Percentiles rank a stretch among this genome's conserved stretches.
phyloP scores from a whole-genome alignment of 2,329 filamentous ascomycete genomes.

The Fusarium redolens region DNA sequence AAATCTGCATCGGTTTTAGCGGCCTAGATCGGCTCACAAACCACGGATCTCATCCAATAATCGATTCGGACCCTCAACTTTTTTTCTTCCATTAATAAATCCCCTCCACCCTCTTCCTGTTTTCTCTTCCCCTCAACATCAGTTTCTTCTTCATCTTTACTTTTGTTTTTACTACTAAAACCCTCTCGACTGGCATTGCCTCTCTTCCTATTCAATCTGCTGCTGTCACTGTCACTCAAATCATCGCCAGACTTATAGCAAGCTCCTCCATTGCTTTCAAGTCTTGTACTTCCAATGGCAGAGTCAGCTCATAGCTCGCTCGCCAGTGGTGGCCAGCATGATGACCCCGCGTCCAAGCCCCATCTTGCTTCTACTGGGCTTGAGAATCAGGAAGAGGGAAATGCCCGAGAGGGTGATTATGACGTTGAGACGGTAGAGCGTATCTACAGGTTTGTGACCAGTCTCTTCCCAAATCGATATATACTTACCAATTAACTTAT shows the following conservation, averaged over 20 bases:
- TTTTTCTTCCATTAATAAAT: constrained; percentile 19
- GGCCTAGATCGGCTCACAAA: constrained; percentile 40
- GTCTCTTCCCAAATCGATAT: not conserved
- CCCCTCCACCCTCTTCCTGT: constrained; percentile 22
- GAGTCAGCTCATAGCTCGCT: constrained; percentile 47
- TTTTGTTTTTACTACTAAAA: not conserved
- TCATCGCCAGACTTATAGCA: constrained; percentile 56
- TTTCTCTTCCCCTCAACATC: constrained; percentile 21
- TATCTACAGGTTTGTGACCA: constrained; percentile 56
- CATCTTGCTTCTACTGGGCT: constrained; percentile 36
- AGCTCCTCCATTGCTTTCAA: constrained; percentile 63
- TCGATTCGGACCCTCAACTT: constrained; percentile 1
- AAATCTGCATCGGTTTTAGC: constrained; percentile 34
- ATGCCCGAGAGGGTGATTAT: constrained; percentile 55
- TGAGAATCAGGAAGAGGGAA: constrained; percentile 47
- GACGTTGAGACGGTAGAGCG: constrained; percentile 63
- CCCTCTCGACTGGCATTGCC: constrained; percentile 40
- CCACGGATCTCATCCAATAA: constrained; percentile 4
- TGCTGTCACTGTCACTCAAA: not conserved
- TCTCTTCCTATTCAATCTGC: constrained; percentile 33
- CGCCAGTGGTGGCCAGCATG: constrained; percentile 49
- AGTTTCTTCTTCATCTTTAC: not conserved
- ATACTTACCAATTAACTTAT: not conserved
- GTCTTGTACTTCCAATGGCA: constrained; percentile 58
- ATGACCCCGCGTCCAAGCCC: constrained; percentile 35